Evolutionary conservation across 805 yeast genomes (phyloP), one percentile per base, ranked within the genome.

Genomic region (Danielia oregonensis): DNA sequence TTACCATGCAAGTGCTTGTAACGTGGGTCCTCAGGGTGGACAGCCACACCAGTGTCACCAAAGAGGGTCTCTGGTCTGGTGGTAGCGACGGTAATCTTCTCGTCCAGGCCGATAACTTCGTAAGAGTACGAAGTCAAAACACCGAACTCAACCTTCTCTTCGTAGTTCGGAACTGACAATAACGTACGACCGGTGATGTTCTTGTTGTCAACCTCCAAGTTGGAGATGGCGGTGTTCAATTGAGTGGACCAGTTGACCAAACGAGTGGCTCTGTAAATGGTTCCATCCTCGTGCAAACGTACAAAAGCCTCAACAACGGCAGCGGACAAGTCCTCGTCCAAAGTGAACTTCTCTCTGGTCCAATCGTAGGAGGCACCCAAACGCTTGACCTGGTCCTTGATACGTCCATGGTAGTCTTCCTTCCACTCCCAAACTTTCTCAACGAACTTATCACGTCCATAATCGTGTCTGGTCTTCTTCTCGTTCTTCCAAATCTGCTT

Each of bases 21-120:
- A 64, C 98, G 80, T 29, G 79, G 68, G 66, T 93, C 98, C 29
- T 89, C 78, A 39, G 98, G 98, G 63, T 93, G 98, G 36, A 93
- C 95, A 26, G 98, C 98, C 50, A 93, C 84, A 58, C 83, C 98
- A 37, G 97, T 88, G 66, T 93, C 98, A 72, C 98, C 98, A 54
- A 93, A 91, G 49, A 93, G 66, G 40, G 98, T 93, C 70, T 93
- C 98, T 27, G 98, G 98, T 78, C 98, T 91, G 26, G 98, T 93
- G 32, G 98, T 93, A 23, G 98, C 98, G 46, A 93, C 95, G 38
- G 91, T 71, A 35, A 93, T 55, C 63, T 74, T 83, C 67, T 93
- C 98, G 44, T 84, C 91, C 11, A 89, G 79, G 30, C 70, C 85
- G 40, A 82, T 91, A 41, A 93, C 88, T 41, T 78, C 84, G 61